Conservation (phyloP, 148 eudicot genomes). For the Rhododendron henanense region DNA sequence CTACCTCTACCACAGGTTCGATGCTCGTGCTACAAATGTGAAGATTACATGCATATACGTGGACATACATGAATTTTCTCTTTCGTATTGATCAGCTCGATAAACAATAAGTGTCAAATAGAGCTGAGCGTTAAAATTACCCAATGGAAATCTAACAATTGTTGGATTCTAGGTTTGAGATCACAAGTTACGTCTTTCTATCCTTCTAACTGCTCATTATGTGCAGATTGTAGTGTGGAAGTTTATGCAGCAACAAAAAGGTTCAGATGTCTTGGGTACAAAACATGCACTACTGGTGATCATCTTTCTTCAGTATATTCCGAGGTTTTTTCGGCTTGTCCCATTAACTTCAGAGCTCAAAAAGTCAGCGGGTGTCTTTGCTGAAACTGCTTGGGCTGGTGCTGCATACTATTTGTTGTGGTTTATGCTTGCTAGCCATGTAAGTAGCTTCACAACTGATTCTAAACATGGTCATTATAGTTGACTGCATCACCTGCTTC, state of each 20-base stretch:
- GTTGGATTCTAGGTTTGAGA: neutral
- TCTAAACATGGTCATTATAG: neutral
- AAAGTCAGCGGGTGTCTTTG: constrained; percentile 60
- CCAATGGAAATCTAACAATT: neutral
- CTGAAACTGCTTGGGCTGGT: constrained; percentile 81
- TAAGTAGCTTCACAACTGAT: constrained; percentile 23
- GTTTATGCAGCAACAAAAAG: constrained; percentile 32
- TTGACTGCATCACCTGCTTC: neutral
- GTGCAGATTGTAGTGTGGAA: constrained; percentile 63
- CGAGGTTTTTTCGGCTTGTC: constrained; percentile 48
- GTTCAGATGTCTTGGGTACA: constrained; percentile 45
- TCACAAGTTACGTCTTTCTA: neutral
- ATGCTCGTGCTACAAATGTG: neutral
- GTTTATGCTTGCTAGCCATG: constrained; percentile 75
- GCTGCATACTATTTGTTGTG: constrained; percentile 68
- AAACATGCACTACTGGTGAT: constrained; percentile 41
- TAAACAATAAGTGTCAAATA: neutral
- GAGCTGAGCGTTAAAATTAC: neutral
- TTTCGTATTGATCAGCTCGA: neutral
- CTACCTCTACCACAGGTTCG: constrained; percentile 47
- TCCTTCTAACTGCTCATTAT: constrained; percentile 1
- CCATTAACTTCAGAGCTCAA: constrained; percentile 62
- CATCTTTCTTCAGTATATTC: constrained; percentile 53
- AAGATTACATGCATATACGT: neutral
- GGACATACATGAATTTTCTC: neutral